Evolutionary conservation across 208 protist genomes (phyloP).

Genomic region (Trypanosoma boissoni): DNA sequence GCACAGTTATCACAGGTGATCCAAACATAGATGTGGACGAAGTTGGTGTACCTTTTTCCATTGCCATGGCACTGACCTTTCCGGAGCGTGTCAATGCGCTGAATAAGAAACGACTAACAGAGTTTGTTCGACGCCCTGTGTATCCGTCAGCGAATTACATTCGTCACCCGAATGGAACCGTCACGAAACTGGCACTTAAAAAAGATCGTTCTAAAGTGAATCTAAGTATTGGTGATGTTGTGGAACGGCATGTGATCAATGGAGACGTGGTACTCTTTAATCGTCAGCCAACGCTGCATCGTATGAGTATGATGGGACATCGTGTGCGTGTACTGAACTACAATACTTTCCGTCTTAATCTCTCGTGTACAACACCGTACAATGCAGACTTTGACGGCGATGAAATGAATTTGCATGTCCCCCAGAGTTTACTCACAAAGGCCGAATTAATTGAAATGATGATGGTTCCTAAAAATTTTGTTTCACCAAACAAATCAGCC

Average conservation of each 20-base stretch:
- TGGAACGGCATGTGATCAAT: slow-evolving; percentile 98
- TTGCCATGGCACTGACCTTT: slow-evolving; percentile 98
- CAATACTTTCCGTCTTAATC: slow-evolving; percentile 99
- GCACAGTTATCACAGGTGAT: slow-evolving; percentile 99
- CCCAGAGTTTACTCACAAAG: slow-evolving; percentile 96
- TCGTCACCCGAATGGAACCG: slow-evolving; percentile 77
- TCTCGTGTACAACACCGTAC: slow-evolving; percentile 99
- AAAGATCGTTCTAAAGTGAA: slow-evolving; percentile 78
- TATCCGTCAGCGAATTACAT: slow-evolving; percentile 98
- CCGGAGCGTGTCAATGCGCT: slow-evolving; percentile 98
- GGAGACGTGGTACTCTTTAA: slow-evolving; percentile 99
- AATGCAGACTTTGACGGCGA: slow-evolving; percentile 99
- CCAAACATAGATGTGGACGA: slow-evolving; percentile 97
- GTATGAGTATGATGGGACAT: slow-evolving; percentile 99
- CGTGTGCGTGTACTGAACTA: slow-evolving; percentile 97
- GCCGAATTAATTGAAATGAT: slow-evolving; percentile 98
- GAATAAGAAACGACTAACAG: slow-evolving; percentile 96
- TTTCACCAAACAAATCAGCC: slow-evolving; percentile 98
- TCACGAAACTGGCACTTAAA: slow-evolving; percentile 91
- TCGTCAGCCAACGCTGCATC: slow-evolving; percentile 99
- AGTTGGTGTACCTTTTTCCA: slow-evolving; percentile 98
- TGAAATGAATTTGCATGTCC: slow-evolving; percentile 99
- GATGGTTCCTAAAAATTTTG: slow-evolving; percentile 99
- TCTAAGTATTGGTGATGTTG: slow-evolving; percentile 91
- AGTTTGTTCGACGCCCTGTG: slow-evolving; percentile 90